Evolutionary conservation across 352 stramenopile genomes (phyloP), one percentile per base, ranked within the genome.

Genomic region (Phytophthora hybrid): DNA sequence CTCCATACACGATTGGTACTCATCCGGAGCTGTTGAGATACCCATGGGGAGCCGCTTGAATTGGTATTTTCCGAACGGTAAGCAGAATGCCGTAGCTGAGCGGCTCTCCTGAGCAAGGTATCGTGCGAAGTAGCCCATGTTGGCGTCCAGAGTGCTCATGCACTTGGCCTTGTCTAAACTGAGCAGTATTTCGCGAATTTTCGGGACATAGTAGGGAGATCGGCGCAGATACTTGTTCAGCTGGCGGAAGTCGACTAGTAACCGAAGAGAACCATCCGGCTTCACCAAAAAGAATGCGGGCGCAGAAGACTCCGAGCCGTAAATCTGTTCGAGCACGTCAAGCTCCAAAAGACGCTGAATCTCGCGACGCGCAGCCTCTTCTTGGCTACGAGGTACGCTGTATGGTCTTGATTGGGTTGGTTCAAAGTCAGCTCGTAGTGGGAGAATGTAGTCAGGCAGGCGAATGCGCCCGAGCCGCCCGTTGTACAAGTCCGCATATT

Each of bases 21-120:
- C 59, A 31, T 59, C 59, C 4, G 59, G 29, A 32, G 46, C 44
- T 5, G 59, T 58, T 14, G 46, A 58, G 5, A 66, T 49, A n/a
- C 59, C 59, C 59, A 66, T 66, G 5, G 59, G 59, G 7, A 66
- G 10, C 31, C 59, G 18, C 5, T 58, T 57, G 13, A 51, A 66
- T 3, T 57, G 59, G 13, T 32, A 65, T 11, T 65, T 65, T 26
- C 44, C 41, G 34, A 63, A 65, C 26, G 3, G 2, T 18, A 46
- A n/a, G 26, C 59, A 57, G 29, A 65, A 65, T 8, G 59, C 44
- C 4, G 59, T 66, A 37, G 34, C 34, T 41, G 34, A 13, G 34
- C 34, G 34, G 4, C 34, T 41, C 14, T 41, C 10, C 34, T 13
- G 11, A 2, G 34, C 34, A 5, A 41, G 34, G 4, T 13, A 13